Evolutionary conservation across 176 grass and related monocot species (phyloP), one percentile per base, ranked within the genome.

Genomic region (Triticum monococcum): DNA sequence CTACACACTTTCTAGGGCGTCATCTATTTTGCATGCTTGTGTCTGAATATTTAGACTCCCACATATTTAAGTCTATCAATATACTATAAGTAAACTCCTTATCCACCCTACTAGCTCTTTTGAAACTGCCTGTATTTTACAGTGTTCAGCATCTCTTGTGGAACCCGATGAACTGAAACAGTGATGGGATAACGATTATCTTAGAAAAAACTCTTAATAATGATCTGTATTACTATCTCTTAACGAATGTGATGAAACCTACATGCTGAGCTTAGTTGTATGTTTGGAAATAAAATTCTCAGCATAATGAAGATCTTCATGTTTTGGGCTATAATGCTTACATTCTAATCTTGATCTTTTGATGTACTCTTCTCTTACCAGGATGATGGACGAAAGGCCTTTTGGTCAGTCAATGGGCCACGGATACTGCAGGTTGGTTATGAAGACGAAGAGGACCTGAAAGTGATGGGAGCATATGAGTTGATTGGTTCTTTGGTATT

Each of bases 401-500:
- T 98, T 54, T 98, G 96, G 96, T 93, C 90, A 31, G 90, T 98
- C 32, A 94, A 96, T 90, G 93, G 96, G 12, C 92, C 96, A 65
- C 90, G 85, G 9, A 96, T 96, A 89, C 86, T 98, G 40, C 86
- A 98, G 86, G 57, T 95, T 82, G 96, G 93, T 79, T 98, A 98
- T 74, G 91, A 98, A 92, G 91, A 95, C 33, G 96, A 98, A 88
- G 90, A 92, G 46, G 90, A 98, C 86, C 76, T 85, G 5, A 98
- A 94, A 91, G 93, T 98, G 91, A 92, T 98, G 86, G 96, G 91
- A 89, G 93, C 93, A 56, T 98, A 94, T 85, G 96, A 98, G 68
- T 89, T 92, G 40, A 96, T 98, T 91, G 96, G 96, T 79, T 96
- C 96, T 90, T 71, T 98, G 93, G 93, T 98, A 96, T 75, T 70